These are phyloP conservation scores for Penstemon eatonii DNA, from an alignment of 257 asterid species.

Conservation along the genomic window DNA sequence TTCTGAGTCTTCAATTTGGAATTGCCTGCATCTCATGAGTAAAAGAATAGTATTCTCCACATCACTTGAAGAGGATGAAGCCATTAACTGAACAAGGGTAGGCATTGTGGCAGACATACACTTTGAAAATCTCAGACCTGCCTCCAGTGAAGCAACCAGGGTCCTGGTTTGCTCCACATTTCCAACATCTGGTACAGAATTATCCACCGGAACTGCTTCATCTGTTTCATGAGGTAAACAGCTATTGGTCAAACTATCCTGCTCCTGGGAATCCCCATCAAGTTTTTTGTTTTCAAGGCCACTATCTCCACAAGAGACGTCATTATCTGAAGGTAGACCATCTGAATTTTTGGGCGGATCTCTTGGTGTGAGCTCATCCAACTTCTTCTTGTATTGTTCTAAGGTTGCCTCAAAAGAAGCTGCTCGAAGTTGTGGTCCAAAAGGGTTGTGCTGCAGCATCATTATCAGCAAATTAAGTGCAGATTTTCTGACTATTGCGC, in stretches of 20 bases:
- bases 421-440: constrained; percentile 90
- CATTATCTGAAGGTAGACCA: constrained; percentile 46
- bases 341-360: constrained; percentile 40
- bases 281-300: constrained; percentile 51
- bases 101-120: constrained; percentile 77
- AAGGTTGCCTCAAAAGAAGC: constrained; percentile 93
- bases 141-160: constrained; percentile 92
- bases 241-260: constrained; percentile 70
- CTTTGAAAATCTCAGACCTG: constrained; percentile 88
- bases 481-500: constrained; percentile 96
- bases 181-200: constrained; percentile 87
- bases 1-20: constrained; percentile 91
- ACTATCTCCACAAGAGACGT: constrained; percentile 53
- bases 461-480: constrained; percentile 87
- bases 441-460: constrained; percentile 98
- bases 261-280: constrained; percentile 40
- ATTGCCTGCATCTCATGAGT: constrained; percentile 97
- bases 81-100: constrained; percentile 91
- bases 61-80: constrained; percentile 94
- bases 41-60: constrained; percentile 89
- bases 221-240: constrained; percentile 50
- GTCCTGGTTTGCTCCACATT: constrained; percentile 92
- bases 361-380: constrained; percentile 65
- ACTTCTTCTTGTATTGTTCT: constrained; percentile 85
- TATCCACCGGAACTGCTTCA: constrained; percentile 38